Evolutionary conservation across 345 rosid species (phyloP).

Genomic region (Odontarrhena argentea): DNA sequence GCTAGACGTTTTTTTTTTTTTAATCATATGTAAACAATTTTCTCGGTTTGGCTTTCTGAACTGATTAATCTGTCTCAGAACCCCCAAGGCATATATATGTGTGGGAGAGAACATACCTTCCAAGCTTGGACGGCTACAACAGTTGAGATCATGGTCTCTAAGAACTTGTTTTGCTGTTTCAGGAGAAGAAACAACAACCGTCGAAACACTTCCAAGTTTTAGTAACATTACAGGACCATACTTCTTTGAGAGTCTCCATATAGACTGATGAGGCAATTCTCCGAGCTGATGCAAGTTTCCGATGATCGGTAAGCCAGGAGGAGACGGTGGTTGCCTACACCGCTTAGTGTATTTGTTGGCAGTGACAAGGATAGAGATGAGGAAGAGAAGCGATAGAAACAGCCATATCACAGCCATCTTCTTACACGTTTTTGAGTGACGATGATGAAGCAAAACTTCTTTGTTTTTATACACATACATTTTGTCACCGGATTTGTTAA

Average conservation of each 20-base stretch:
- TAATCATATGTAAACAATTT: too few species aligned
- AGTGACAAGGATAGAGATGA: constrained; percentile 20
- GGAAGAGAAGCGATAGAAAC: constrained; percentile 30
- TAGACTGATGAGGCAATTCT: constrained; percentile 33
- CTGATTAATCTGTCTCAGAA: too few species aligned
- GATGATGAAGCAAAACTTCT: constrained; percentile 23
- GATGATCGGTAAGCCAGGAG: constrained; percentile 46
- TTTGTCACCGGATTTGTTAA: neutral
- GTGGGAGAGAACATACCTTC: constrained; percentile 19
- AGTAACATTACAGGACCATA: constrained; percentile 40
- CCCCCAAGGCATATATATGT: too few species aligned
- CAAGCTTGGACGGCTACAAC: constrained; percentile 48
- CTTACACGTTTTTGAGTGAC: constrained; percentile 25
- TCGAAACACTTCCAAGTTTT: constrained; percentile 33
- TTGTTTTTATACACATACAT: constrained; percentile 17
- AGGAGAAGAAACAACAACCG: constrained; percentile 36
- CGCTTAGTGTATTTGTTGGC: constrained; percentile 21
- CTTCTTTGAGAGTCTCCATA: constrained; percentile 32
- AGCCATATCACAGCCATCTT: constrained; percentile 27
- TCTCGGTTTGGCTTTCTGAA: too few species aligned
- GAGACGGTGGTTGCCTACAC: constrained; percentile 38
- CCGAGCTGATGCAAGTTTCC: constrained; percentile 57
- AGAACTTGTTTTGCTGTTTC: constrained; percentile 39
- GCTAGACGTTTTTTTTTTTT: too few species aligned
- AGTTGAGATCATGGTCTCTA: constrained; percentile 41